Conservation (phyloP, 1,284 basidiomycete species). For the Anthracocystis setariae region DNA sequence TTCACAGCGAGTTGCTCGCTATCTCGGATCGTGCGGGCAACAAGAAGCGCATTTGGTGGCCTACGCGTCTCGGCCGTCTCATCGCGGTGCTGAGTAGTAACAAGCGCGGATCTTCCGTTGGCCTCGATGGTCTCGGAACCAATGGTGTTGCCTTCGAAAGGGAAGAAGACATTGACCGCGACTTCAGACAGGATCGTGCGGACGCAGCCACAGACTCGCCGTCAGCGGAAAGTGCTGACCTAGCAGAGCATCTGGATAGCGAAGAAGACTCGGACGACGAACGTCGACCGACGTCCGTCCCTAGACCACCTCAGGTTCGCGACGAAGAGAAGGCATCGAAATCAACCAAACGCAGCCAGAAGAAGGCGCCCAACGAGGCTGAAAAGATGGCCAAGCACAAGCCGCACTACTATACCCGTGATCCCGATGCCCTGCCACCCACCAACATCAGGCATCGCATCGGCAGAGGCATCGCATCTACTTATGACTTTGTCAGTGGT, state of each 20-base stretch:
- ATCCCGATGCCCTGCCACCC: slow-evolving; percentile 80
- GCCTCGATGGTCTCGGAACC: slow-evolving; percentile 28
- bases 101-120: slow-evolving; percentile 33
- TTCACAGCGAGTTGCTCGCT: slow-evolving; percentile 70
- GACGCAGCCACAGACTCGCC: slow-evolving; percentile 8
- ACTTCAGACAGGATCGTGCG: slow-evolving; percentile 34
- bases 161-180: slow-evolving; percentile 37
- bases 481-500: slow-evolving; percentile 29
- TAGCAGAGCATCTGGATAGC: slow-evolving; percentile 19
- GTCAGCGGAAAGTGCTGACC: not conserved
- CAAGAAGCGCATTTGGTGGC: slow-evolving; percentile 72
- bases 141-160: slow-evolving; percentile 29
- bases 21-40: slow-evolving; percentile 69
- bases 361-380: slow-evolving; percentile 4
- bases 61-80: slow-evolving; percentile 71
- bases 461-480: slow-evolving; percentile 47
- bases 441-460: slow-evolving; percentile 41
- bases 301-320: not conserved
- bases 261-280: slow-evolving; percentile 23
- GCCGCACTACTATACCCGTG: slow-evolving; percentile 69
- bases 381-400: slow-evolving; percentile 5
- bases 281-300: not conserved
- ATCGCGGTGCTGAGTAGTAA: slow-evolving; percentile 59
- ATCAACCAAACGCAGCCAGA: not conserved
- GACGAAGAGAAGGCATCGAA: slow-evolving; percentile 33